A percentile compares a stretch with the other conserved stretches of the same genome.
These are phyloP conservation scores for Brassica incana DNA, from an alignment of 345 rosid genomes.

Conservation along the genomic window DNA sequence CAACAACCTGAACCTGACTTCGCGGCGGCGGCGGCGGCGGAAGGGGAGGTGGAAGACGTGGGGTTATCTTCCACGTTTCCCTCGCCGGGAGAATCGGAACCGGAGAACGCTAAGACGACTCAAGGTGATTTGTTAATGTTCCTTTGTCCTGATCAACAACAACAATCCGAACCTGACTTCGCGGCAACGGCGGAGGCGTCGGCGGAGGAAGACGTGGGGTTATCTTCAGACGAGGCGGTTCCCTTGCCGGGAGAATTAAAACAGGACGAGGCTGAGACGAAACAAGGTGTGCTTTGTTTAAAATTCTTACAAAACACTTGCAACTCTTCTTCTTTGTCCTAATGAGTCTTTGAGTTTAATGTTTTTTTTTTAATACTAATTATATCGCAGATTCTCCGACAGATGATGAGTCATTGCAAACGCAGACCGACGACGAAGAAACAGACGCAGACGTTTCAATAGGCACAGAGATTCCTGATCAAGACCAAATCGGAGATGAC, in stretches of 20 bases:
- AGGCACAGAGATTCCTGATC: constrained; percentile 91
- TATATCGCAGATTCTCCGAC: constrained; percentile 6
- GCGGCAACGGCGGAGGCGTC: constrained; percentile 9
- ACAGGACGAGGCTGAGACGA: constrained; percentile 9
- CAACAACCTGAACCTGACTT: constrained; percentile 33
- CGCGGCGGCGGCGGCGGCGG: constrained; percentile 20
- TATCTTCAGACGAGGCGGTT: constrained; percentile 28
- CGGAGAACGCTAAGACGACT: constrained; percentile 1
- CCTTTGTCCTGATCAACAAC: not conserved
- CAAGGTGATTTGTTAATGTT: not conserved
- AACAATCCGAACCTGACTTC: constrained; percentile 35
- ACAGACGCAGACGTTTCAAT: constrained; percentile 70
- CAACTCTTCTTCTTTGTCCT: not conserved
- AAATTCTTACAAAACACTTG: not conserved
- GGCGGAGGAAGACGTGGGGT: constrained; percentile 19
- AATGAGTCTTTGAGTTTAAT: not conserved
- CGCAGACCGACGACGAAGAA: constrained; percentile 54
- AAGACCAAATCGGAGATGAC: constrained; percentile 56
- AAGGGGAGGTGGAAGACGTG: constrained; percentile 29
- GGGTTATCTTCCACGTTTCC: not conserved
- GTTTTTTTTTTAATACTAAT: not conserved
- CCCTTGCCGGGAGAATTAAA: constrained; percentile 37
- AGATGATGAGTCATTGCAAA: constrained; percentile 42
- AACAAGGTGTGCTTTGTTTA: constrained; percentile 24
- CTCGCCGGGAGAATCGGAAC: not conserved